Evolutionary conservation across 192 early-diverging fungal species (phyloP).

Genomic region (Coemansia sp.): DNA sequence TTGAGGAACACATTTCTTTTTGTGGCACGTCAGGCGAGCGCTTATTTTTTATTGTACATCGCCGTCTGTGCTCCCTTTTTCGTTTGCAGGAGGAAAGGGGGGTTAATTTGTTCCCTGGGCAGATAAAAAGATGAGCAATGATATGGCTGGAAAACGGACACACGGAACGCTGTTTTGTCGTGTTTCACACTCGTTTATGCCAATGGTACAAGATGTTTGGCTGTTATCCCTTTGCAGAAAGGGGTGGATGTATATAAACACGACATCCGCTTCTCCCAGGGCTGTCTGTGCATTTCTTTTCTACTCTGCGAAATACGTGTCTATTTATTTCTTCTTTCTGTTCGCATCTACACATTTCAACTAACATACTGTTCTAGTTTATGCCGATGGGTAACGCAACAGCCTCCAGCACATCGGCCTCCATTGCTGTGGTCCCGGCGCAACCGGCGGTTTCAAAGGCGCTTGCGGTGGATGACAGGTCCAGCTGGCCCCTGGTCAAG

Average conservation of each 20-base stretch:
- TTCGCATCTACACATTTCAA: background rate
- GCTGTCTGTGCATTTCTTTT: background rate
- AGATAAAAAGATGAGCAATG: background rate
- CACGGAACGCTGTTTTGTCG: background rate
- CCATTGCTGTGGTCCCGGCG: background rate
- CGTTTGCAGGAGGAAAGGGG: background rate
- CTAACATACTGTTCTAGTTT: background rate
- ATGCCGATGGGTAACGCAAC: background rate
- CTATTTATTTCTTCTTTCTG: background rate
- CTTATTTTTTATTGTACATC: background rate
- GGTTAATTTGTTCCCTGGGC: background rate
- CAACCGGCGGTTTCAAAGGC: background rate
- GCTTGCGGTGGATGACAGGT: background rate
- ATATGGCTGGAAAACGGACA: background rate
- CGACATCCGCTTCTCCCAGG: background rate
- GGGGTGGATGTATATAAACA: background rate
- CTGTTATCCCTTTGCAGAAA: background rate
- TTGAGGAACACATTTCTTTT: background rate
- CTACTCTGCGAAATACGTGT: background rate
- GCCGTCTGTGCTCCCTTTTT: background rate
- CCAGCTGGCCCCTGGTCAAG: constrained; percentile 34
- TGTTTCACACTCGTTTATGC: background rate
- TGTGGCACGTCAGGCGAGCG: background rate
- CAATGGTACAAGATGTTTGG: background rate
- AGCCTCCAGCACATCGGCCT: background rate